These are phyloP conservation scores for Ascochyta lentis DNA, from an alignment of 2,329 filamentous ascomycete genomes.

Conservation along the genomic window DNA sequence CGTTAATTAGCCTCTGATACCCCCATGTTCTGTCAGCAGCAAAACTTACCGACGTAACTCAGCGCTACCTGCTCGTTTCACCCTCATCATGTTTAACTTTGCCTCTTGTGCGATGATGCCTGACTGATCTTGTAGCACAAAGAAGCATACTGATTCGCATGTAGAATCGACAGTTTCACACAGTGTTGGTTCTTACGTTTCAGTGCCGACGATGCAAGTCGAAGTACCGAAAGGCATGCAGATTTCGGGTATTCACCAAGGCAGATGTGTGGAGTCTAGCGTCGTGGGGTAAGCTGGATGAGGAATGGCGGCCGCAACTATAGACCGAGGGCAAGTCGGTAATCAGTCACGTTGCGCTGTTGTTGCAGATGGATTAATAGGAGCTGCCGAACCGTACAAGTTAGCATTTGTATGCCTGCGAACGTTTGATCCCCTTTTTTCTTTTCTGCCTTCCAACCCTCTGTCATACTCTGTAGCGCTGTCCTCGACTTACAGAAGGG, in stretches of 20 bases:
- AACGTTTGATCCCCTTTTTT: not conserved
- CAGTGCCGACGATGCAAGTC: not conserved
- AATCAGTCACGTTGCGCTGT: slow-evolving; percentile 36
- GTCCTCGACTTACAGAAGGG: not conserved
- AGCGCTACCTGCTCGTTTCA: too few relatives aligned
- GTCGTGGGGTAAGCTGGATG: slow-evolving; percentile 15
- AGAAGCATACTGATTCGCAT: too few relatives aligned
- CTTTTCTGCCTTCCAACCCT: not conserved
- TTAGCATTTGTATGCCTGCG: not conserved
- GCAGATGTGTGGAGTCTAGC: slow-evolving; percentile 27
- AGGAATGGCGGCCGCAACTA: slow-evolving; percentile 14
- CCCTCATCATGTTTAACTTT: too few relatives aligned
- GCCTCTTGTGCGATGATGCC: too few relatives aligned
- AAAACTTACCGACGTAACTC: too few relatives aligned
- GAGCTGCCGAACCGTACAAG: not conserved
- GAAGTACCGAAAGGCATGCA: not conserved
- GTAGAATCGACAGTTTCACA: too few relatives aligned
- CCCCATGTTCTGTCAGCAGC: too few relatives aligned
- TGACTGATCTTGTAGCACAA: too few relatives aligned
- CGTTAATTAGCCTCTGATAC: too few relatives aligned
- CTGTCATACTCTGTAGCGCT: not conserved
- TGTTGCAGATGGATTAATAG: slow-evolving; percentile 20
- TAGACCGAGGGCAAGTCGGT: slow-evolving; percentile 34
- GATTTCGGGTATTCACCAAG: slow-evolving; percentile 12
- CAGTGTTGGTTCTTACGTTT: too few relatives aligned